These are phyloP conservation scores for Salix udensis DNA, from an alignment of 345 rosid species.

Conservation along the genomic window DNA sequence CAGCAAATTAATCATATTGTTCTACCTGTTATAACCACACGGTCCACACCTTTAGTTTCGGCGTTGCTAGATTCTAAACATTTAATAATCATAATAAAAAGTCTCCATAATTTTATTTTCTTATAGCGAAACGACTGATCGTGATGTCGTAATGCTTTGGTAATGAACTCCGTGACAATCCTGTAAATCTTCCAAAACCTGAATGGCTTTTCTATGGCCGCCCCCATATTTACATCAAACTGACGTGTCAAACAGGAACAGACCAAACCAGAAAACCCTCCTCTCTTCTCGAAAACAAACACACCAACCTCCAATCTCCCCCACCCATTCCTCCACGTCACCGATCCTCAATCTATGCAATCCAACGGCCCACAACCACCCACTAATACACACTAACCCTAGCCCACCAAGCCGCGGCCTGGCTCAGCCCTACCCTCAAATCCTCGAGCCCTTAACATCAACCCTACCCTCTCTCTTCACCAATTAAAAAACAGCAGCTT, in stretches of 20 bases:
- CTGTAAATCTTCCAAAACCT: background rate
- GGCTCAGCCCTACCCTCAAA: too few species aligned
- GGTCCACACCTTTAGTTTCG: too few species aligned
- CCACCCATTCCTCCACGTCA: constrained; percentile 42
- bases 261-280: background rate
- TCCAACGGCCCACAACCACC: constrained; percentile 25
- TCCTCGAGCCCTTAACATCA: constrained; percentile 1
- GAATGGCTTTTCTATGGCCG: background rate
- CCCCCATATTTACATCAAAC: constrained; percentile 15
- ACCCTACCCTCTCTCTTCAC: background rate
- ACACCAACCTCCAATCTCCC: constrained; percentile 26
- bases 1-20: too few species aligned
- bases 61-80: too few species aligned
- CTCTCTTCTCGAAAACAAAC: constrained; percentile 39
- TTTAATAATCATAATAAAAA: too few species aligned
- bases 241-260: constrained; percentile 25
- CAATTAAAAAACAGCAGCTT: constrained; percentile 18
- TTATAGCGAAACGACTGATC: background rate
- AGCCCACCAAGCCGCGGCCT: background rate
- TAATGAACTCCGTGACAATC: background rate
- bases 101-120: too few species aligned
- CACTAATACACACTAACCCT: constrained; percentile 21
- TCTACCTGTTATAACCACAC: too few species aligned
- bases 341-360: constrained; percentile 24
- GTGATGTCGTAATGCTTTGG: background rate